These are phyloP conservation scores for Leptographium flavum DNA, from an alignment of 2,329 filamentous ascomycete species.

Conservation along the genomic window DNA sequence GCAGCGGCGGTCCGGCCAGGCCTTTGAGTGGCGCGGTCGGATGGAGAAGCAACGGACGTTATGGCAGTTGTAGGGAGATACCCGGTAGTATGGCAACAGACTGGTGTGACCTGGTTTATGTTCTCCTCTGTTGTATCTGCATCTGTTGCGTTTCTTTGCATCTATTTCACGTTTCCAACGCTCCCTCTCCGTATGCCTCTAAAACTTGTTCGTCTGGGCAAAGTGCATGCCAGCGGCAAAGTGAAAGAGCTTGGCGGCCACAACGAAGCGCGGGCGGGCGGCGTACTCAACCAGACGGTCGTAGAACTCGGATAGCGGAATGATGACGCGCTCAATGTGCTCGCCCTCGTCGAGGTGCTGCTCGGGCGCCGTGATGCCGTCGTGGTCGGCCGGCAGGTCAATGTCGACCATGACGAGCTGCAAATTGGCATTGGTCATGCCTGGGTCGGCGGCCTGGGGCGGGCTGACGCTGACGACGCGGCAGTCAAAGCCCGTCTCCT, in stretches of 20 bases:
- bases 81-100: background rate
- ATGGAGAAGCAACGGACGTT: conserved; percentile 91
- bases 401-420: conserved; percentile 46
- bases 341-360: conserved; percentile 47
- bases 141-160: background rate
- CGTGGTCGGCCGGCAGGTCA: conserved; percentile 32
- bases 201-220: conserved; percentile 20
- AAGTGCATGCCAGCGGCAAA: conserved; percentile 44
- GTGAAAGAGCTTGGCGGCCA: conserved; percentile 45
- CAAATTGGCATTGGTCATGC: conserved; percentile 46
- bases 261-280: conserved; percentile 32
- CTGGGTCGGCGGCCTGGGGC: conserved; percentile 41
- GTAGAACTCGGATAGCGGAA: conserved; percentile 42
- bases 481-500: conserved; percentile 44
- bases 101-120: too few species aligned
- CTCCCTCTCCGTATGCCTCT: too few species aligned
- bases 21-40: conserved; percentile 90
- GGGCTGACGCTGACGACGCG: conserved; percentile 31
- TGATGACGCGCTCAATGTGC: conserved; percentile 44
- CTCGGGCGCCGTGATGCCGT: conserved; percentile 33
- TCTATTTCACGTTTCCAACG: background rate
- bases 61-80: conserved; percentile 58
- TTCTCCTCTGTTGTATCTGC: background rate
- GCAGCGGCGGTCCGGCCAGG: conserved; percentile 44
- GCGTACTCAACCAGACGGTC: conserved; percentile 32